Evolutionary conservation across 2,329 filamentous ascomycete genomes (phyloP).

Genomic region (Cordyceps militaris): DNA sequence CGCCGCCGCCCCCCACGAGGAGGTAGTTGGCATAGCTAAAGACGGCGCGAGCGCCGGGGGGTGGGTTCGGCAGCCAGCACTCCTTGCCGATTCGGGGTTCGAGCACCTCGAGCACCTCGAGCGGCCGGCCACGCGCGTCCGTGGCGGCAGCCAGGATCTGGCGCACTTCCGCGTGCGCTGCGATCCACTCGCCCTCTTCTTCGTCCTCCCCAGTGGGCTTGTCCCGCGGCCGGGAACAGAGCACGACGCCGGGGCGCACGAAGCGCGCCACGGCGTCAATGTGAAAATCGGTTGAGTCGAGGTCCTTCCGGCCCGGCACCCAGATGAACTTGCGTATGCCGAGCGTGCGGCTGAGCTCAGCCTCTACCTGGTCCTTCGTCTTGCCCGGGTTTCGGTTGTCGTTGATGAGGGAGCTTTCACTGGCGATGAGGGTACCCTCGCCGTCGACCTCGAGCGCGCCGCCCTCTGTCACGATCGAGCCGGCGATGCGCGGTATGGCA

Average conservation of each 20-base stretch:
- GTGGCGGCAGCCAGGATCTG: not conserved
- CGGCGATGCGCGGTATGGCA: not conserved
- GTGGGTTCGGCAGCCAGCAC: not conserved
- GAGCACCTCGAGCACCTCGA: not conserved
- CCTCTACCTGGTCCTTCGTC: slow-evolving; percentile 3
- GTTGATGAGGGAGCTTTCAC: slow-evolving; percentile 13
- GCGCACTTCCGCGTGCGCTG: not conserved
- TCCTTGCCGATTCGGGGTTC: not conserved
- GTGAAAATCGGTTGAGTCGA: slow-evolving; percentile 13
- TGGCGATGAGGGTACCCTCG: slow-evolving; percentile 10
- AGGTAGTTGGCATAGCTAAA: slow-evolving; percentile 10
- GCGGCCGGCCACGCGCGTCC: slow-evolving; percentile 2
- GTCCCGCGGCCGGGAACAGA: not conserved
- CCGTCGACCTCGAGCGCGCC: slow-evolving; percentile 14
- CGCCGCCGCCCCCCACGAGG: slow-evolving; percentile 5
- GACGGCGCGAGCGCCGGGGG: not conserved
- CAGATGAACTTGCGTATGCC: slow-evolving; percentile 12
- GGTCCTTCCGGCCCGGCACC: slow-evolving; percentile 6
- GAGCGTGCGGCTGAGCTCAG: slow-evolving; percentile 8
- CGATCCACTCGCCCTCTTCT: not conserved
- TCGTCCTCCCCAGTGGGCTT: not conserved
- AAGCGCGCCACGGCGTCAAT: slow-evolving; percentile 13
- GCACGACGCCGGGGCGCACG: slow-evolving; percentile 1
- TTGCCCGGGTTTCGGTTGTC: slow-evolving; percentile 13
- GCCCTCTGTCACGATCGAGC: slow-evolving; percentile 9